Percentiles rank a stretch among this genome's conserved stretches.
phyloP scores from a whole-genome alignment of 1,284 basidiomycete genomes.

The Cutaneotrichosporon sp. region DNA sequence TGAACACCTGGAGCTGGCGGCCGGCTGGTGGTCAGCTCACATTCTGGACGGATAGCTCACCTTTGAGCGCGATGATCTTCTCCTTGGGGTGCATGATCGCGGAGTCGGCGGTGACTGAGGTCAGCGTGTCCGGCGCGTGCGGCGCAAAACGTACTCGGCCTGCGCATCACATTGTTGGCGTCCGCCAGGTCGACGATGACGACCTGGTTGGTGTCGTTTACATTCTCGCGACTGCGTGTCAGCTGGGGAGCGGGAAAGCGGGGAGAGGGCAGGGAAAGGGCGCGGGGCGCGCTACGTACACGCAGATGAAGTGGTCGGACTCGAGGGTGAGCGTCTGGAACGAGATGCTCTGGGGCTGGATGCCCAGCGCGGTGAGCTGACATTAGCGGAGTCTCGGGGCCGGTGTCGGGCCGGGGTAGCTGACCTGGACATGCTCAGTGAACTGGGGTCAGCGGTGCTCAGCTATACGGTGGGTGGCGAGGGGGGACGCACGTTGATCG shows the following conservation, averaged over 20 bases:
- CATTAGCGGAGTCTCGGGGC: neutral
- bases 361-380: conserved; percentile 92
- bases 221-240: conserved; percentile 43
- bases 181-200: conserved; percentile 96
- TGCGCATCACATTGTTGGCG: conserved; percentile 91
- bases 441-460: conserved; percentile 47
- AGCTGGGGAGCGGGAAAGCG: conserved; percentile 7
- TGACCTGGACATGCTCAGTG: conserved; percentile 57
- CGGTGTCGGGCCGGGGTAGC: neutral
- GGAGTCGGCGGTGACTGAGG: conserved; percentile 81
- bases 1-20: conserved; percentile 96
- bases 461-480: neutral
- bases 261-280: neutral
- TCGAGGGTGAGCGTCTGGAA: conserved; percentile 97
- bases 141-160: conserved; percentile 64
- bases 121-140: conserved; percentile 11
- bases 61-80: conserved; percentile 96
- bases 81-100: conserved; percentile 98
- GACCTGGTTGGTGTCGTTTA: conserved; percentile 83
- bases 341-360: conserved; percentile 94
- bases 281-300: conserved; percentile 50
- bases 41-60: conserved; percentile 56
- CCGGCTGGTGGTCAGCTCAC: conserved; percentile 62
- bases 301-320: conserved; percentile 93
- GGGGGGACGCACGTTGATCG: conserved; percentile 43